phyloP scores from a whole-genome alignment of 345 rosid species.

The Brassica rapa region DNA sequence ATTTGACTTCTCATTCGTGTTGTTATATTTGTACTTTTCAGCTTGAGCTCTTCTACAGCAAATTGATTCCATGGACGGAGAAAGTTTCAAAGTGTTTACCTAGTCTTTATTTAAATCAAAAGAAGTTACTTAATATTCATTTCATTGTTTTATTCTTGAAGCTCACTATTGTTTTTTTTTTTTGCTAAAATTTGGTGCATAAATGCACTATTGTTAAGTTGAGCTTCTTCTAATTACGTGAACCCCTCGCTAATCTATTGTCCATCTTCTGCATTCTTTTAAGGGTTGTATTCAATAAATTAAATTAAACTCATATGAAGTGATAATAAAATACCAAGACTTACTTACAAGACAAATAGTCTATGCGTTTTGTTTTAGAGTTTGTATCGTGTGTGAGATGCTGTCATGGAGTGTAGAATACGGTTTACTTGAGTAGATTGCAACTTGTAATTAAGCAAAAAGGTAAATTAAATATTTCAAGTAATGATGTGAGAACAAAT shows the following conservation, averaged over 20 bases:
- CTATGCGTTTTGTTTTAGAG: not conserved
- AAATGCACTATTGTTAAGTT: not conserved
- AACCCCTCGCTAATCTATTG: not conserved
- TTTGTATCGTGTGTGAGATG: not conserved
- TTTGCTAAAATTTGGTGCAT: too few relatives aligned
- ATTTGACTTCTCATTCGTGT: too few relatives aligned
- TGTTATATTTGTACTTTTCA: conserved; percentile 30
- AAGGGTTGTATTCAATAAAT: not conserved
- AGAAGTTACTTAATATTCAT: conserved; percentile 16
- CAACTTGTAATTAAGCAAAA: too few relatives aligned
- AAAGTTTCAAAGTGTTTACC: conserved; percentile 13
- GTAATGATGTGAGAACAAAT: too few relatives aligned
- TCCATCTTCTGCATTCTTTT: not conserved
- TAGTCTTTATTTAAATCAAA: not conserved
- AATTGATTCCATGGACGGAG: conserved; percentile 22
- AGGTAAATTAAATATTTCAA: too few relatives aligned
- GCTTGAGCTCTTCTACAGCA: conserved; percentile 14
- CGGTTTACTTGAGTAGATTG: not conserved
- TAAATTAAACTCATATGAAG: too few relatives aligned
- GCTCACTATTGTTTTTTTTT: not conserved
- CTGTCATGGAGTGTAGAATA: not conserved
- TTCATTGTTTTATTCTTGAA: conserved; percentile 33
- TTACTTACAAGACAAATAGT: too few relatives aligned
- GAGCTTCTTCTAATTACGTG: conserved; percentile 6
- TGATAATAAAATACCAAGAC: too few relatives aligned